A percentile compares a stretch with the other conserved stretches of the same genome.
phyloP scores from a whole-genome alignment of 2,329 filamentous ascomycete genomes.

The Phyllosticta ampelicida region DNA sequence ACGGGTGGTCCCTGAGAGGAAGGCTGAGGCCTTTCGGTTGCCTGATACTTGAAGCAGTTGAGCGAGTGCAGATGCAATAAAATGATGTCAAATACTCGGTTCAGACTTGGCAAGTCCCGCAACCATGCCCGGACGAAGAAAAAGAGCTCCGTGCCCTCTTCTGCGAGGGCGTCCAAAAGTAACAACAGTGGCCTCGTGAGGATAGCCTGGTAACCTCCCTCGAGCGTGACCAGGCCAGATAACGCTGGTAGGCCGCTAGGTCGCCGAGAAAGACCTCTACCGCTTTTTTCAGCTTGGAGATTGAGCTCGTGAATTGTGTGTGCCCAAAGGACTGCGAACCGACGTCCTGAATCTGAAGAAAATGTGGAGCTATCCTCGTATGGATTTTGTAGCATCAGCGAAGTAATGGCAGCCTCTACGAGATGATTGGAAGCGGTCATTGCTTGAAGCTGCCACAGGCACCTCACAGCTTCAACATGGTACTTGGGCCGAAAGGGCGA shows the following conservation, averaged over 20 bases:
- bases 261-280: conserved; percentile 18
- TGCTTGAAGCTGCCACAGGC: conserved; percentile 75
- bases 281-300: conserved; percentile 25
- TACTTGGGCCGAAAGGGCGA: conserved; percentile 80
- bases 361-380: background rate
- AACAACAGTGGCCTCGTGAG: conserved; percentile 72
- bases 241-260: conserved; percentile 17
- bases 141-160: conserved; percentile 62
- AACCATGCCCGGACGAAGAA: conserved; percentile 76
- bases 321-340: conserved; percentile 72
- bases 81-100: conserved; percentile 34
- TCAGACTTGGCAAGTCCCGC: conserved; percentile 46
- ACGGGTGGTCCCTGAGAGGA: conserved; percentile 12
- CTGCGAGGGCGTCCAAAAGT: conserved; percentile 64
- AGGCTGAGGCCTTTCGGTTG: conserved; percentile 10
- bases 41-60: conserved; percentile 17
- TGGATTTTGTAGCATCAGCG: conserved; percentile 44
- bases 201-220: conserved; percentile 58
- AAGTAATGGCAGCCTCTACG: conserved; percentile 66
- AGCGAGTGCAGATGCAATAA: conserved; percentile 22
- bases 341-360: conserved; percentile 48
- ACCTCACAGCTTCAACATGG: conserved; percentile 83
- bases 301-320: conserved; percentile 46
- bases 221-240: conserved; percentile 30
- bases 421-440: conserved; percentile 58